phyloP scores from a whole-genome alignment of 2,329 filamentous ascomycete species.

The Cladobotryum mycophilum region DNA sequence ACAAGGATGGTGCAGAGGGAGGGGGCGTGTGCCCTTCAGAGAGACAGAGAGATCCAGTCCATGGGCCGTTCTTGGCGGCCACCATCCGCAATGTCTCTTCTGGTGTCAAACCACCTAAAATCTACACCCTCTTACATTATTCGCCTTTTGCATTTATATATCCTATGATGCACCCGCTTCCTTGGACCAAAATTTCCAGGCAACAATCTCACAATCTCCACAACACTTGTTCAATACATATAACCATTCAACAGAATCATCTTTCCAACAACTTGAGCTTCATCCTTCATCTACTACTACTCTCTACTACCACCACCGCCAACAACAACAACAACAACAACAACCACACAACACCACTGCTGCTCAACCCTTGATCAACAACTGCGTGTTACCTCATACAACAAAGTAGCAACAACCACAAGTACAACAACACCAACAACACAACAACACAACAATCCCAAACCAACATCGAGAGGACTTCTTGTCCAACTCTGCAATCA shows the following conservation, averaged over 20 bases:
- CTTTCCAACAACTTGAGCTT: constrained; percentile 6
- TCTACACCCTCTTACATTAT: background rate
- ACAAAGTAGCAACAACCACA: too few relatives aligned
- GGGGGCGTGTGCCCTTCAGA: constrained; percentile 10
- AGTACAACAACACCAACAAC: background rate
- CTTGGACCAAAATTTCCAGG: constrained; percentile 9
- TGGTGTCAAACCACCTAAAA: background rate
- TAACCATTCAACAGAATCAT: background rate
- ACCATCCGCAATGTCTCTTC: background rate
- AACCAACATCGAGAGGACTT: background rate
- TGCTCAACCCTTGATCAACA: too few relatives aligned
- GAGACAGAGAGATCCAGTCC: constrained; percentile 1
- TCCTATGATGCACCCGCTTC: constrained; percentile 10
- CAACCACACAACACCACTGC: too few relatives aligned
- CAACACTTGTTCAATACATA: background rate
- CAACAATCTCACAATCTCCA: constrained; percentile 4
- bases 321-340: constrained; percentile 1
- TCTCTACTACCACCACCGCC: constrained; percentile 2
- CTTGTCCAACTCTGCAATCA: background rate
- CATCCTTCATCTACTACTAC: constrained; percentile 1
- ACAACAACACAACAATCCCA: background rate
- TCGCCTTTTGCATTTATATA: constrained; percentile 8
- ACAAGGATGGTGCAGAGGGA: background rate
- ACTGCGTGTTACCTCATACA: too few relatives aligned
- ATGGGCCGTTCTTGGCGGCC: background rate